phyloP scores from a whole-genome alignment of 441 rosid genomes.

The Daphne laureola region DNA sequence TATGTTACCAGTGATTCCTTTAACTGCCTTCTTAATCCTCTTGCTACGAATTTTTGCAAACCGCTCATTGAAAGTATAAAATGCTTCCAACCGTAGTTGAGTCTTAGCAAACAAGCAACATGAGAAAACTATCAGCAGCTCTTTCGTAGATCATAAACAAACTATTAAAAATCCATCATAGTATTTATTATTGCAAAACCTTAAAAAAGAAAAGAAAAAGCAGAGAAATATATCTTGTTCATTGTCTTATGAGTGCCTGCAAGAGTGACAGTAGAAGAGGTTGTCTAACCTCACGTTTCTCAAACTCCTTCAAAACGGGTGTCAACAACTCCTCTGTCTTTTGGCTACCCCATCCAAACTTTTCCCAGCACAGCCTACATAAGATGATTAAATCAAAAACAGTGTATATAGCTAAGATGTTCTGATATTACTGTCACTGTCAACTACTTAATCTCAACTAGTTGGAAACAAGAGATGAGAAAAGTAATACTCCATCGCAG shows the following conservation, averaged over 20 bases:
- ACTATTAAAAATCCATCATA: not conserved
- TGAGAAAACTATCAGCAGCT: constrained; percentile 19
- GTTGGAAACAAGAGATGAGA: no score
- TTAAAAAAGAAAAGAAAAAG: not conserved
- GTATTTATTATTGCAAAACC: not conserved
- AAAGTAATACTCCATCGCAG: not conserved
- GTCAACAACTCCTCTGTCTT: constrained; percentile 78
- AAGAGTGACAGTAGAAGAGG: constrained; percentile 1
- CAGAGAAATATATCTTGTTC: not conserved
- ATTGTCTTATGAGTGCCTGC: not conserved
- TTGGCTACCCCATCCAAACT: constrained; percentile 78
- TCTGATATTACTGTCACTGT: no score
- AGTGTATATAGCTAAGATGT: no score
- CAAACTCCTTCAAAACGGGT: constrained; percentile 87
- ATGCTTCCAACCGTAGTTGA: constrained; percentile 94
- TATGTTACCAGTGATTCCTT: constrained; percentile 65
- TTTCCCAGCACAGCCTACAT: constrained; percentile 84
- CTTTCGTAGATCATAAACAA: constrained; percentile 9
- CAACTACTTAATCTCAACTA: no score
- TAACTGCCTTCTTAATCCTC: constrained; percentile 84
- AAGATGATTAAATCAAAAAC: no score
- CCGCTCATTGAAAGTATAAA: constrained; percentile 89
- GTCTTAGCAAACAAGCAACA: constrained; percentile 44
- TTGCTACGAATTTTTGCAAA: constrained; percentile 93
- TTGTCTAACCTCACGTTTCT: constrained; percentile 71